Evolutionary conservation across 2,329 filamentous ascomycete species (phyloP), one percentile per base, ranked within the genome.

Genomic region (Sodiomyces alkalinus): DNA sequence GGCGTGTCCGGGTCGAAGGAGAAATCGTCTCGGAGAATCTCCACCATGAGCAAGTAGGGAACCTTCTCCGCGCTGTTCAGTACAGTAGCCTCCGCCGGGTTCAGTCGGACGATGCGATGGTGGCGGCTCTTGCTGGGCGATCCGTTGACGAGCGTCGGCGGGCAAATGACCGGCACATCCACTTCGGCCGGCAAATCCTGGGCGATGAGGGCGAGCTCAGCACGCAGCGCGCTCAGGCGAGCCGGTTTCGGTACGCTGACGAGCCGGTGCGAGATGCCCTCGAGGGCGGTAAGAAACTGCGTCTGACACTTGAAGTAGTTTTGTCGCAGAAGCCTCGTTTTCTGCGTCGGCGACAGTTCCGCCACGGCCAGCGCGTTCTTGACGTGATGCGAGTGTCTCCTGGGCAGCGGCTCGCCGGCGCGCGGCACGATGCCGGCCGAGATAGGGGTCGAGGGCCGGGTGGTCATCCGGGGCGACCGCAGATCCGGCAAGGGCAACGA

Each of bases 1-100:
- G 67, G 59, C 1, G 73, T 76, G 18, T 78, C 71, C 1, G 80
- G 79, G 40, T 87, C 75, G 41, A 90, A 90, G 19, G 76, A 75
- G 44, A 90, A 87, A 43, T 90, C 81, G 39, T 87, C 80, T 15
- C 76, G 62, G 26, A 90, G 54, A 14, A 90, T 74, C 46, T 90
- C 81, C 3, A 87, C 71, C 80, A 90, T 86, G 17, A 90, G 62
- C 27, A 90, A 53, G 51, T 85, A 90, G 1, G 81, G 81, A 24
- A 90, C 81, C 46, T 85, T 80, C 48, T 90, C 80, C 4, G 81
- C 81, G 47, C 81, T 90, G 51, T 90, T 90, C 28, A 90, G 56
- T 30, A 86, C 82, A 1, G 81, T 87, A 5, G 81, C 76, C 51
- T 90, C 81, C 2, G 80, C 79, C 6, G 81, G 82, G 43, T 86